Conservation (phyloP, 306 rosid species). For the Luffa acutangula region DNA sequence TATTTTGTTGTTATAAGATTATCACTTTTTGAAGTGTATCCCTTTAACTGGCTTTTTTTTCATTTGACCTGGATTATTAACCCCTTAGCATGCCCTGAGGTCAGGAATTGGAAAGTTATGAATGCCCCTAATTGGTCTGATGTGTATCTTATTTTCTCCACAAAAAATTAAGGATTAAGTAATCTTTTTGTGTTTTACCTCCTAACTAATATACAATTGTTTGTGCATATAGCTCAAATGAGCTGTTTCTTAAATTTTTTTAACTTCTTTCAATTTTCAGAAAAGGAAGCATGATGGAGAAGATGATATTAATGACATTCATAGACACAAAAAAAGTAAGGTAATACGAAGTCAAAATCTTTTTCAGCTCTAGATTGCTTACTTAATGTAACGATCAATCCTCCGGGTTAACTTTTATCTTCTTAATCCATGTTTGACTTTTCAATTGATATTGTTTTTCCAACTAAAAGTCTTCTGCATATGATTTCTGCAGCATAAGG, state of each 20-base stretch:
- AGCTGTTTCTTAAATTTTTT: background rate
- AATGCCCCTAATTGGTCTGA: too few relatives aligned
- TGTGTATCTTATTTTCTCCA: background rate
- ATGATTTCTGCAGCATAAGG: constrained; percentile 58
- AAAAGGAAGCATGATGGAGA: constrained; percentile 99
- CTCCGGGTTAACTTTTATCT: background rate
- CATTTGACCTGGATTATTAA: background rate
- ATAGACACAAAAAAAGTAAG: constrained; percentile 98
- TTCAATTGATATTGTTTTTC: background rate
- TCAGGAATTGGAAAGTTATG: background rate
- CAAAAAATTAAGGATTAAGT: background rate
- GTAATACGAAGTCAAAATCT: constrained; percentile 36
- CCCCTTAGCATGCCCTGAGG: background rate
- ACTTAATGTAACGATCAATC: background rate
- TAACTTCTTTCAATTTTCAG: constrained; percentile 35
- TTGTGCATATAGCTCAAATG: background rate
- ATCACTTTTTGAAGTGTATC: background rate
- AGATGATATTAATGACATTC: constrained; percentile 70
- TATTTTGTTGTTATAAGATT: background rate
- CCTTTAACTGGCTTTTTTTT: background rate
- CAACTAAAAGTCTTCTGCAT: constrained; percentile 14
- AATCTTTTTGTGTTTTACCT: background rate
- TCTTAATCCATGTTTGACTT: constrained; percentile 2
- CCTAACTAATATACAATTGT: background rate
- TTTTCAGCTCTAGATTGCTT: constrained; percentile 1